phyloP scores from a whole-genome alignment of 345 rosid species.

The Eucalyptus virginea region DNA sequence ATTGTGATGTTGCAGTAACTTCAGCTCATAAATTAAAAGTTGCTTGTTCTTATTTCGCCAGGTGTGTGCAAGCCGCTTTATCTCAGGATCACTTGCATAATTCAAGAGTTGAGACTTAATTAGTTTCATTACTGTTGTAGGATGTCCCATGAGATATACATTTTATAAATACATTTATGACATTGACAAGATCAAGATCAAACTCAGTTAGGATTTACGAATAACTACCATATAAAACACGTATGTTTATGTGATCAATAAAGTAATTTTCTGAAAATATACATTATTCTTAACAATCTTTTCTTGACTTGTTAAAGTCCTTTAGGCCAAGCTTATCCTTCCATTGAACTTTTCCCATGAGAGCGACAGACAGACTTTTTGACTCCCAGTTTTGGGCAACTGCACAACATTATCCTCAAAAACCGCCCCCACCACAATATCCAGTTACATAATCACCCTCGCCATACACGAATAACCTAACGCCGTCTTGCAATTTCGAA shows the following conservation, averaged over 20 bases:
- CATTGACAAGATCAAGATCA: not conserved
- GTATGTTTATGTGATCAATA: not conserved
- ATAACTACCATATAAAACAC: not conserved
- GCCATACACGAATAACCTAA: not conserved
- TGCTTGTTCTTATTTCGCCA: rapidly evolving
- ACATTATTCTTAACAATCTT: not conserved
- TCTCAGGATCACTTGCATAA: rapidly evolving
- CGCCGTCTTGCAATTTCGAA: not conserved
- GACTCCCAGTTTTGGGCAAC: not conserved
- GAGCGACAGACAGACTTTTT: not conserved
- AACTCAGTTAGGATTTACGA: not conserved
- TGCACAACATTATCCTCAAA: not conserved
- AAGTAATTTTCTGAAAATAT: not conserved
- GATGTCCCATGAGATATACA: rapidly evolving
- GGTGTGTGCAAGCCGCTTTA: not conserved
- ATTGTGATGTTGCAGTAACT: rapidly evolving
- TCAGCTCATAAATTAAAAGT: rapidly evolving
- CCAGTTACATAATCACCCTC: not conserved
- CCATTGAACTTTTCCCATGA: rapidly evolving
- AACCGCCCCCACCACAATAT: not conserved
- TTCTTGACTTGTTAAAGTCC: not conserved
- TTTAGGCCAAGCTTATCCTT: not conserved
- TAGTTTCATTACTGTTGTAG: too few relatives aligned
- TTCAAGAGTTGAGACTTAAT: not conserved
- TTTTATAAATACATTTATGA: not conserved